These are phyloP conservation scores for Vachellia pachyceras DNA, from an alignment of 306 rosid genomes.

Conservation along the genomic window DNA sequence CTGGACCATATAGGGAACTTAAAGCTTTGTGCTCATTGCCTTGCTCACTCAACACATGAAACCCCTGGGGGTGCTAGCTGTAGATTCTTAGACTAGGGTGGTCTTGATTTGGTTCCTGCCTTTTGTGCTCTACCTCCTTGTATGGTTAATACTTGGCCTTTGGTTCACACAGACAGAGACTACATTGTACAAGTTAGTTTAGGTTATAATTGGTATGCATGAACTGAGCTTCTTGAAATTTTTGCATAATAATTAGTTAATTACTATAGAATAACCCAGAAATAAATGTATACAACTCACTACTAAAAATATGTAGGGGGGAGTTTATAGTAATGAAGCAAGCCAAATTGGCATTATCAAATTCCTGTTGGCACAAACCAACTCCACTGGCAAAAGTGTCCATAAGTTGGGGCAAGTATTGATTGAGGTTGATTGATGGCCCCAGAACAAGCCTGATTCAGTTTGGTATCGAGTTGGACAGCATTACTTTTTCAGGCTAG, in stretches of 20 bases:
- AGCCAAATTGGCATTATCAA: background rate
- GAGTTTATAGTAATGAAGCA: background rate
- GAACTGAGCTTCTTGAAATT: background rate
- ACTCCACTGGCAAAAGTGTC: background rate
- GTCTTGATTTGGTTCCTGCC: background rate
- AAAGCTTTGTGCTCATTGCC: background rate
- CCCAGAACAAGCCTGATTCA: background rate
- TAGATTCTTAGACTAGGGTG: background rate
- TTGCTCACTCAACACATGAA: background rate
- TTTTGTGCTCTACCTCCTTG: background rate
- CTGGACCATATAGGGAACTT: background rate
- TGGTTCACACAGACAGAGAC: background rate
- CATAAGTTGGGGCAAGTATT: background rate
- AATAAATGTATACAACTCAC: background rate
- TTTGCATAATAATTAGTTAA: background rate
- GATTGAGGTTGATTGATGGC: background rate
- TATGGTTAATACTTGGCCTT: background rate
- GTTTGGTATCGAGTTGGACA: background rate
- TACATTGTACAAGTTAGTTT: background rate
- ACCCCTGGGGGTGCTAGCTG: background rate
- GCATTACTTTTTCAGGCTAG: background rate
- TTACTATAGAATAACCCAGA: background rate
- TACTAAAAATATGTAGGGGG: no score
- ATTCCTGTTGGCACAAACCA: background rate
- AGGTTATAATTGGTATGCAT: background rate